A percentile compares a stretch with the other conserved stretches of the same genome.
These are phyloP conservation scores for Hapsidospora chrysogenum DNA, from an alignment of 495 filamentous ascomycete genomes.

Conservation along the genomic window DNA sequence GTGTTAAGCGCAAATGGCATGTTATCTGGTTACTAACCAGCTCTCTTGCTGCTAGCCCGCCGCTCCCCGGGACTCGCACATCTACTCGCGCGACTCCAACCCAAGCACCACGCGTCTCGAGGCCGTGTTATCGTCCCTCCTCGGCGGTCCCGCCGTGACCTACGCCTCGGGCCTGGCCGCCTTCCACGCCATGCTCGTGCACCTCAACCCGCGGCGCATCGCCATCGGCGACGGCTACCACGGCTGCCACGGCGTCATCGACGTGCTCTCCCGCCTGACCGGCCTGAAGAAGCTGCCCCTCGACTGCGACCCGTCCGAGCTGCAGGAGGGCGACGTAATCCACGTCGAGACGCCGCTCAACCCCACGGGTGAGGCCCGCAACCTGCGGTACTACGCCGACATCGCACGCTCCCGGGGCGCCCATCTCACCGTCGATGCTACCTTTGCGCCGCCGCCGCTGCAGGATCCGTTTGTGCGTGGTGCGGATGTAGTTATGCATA, in stretches of 20 bases:
- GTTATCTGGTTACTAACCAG: no score
- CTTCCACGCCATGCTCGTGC: conserved; percentile 66
- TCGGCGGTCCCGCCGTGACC: conserved; percentile 50
- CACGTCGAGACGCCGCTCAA: conserved; percentile 90
- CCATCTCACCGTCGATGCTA: conserved; percentile 69
- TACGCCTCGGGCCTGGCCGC: conserved; percentile 79
- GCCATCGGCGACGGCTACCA: conserved; percentile 78
- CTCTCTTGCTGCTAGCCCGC: conserved; percentile 20
- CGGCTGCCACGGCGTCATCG: conserved; percentile 75
- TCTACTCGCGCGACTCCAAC: conserved; percentile 66
- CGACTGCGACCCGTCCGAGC: conserved; percentile 26
- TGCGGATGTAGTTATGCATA: conserved; percentile 78
- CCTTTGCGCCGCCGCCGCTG: conserved; percentile 81
- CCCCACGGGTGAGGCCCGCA: conserved; percentile 63
- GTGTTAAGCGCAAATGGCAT: no score
- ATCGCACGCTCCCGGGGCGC: conserved; percentile 59
- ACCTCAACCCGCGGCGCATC: conserved; percentile 61
- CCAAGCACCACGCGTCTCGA: conserved; percentile 78
- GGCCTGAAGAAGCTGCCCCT: conserved; percentile 50
- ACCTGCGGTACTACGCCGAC: conserved; percentile 49
- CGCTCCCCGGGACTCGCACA: conserved; percentile 27
- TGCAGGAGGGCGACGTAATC: conserved; percentile 63
- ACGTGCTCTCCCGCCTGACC: conserved; percentile 50
- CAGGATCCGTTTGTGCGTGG: conserved; percentile 71
- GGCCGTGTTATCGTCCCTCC: conserved; percentile 52